Conservation (phyloP, 2,329 filamentous ascomycete genomes). For the Didymellaceae sp. region DNA sequence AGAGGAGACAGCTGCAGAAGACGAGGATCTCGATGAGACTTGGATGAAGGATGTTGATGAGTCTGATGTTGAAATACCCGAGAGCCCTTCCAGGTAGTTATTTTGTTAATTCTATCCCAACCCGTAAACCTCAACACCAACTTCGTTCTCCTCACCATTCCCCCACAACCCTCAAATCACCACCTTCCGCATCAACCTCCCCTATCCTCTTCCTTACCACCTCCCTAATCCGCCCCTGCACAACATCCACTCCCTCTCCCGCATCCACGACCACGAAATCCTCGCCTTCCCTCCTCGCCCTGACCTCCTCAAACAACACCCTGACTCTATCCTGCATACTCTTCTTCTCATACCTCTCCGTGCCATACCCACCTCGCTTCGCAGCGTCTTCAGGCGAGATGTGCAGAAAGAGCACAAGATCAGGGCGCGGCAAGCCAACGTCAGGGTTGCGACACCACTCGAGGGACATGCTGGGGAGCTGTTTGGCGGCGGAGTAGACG, state of each 20-base stretch:
- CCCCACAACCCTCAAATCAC: slow-evolving; percentile 36
- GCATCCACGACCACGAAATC: slow-evolving; percentile 64
- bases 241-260: slow-evolving; percentile 58
- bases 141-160: slow-evolving; percentile 32
- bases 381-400: slow-evolving; percentile 75
- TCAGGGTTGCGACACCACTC: slow-evolving; percentile 86
- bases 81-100: slow-evolving; percentile 1
- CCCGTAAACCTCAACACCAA: not conserved
- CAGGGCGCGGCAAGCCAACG: slow-evolving; percentile 83
- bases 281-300: slow-evolving; percentile 55
- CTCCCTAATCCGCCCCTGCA: slow-evolving; percentile 49
- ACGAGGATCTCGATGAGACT: slow-evolving; percentile 42
- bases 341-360: slow-evolving; percentile 85
- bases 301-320: slow-evolving; percentile 69
- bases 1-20: slow-evolving; percentile 22
- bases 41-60: slow-evolving; percentile 44
- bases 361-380: slow-evolving; percentile 83
- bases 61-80: slow-evolving; percentile 27
- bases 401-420: slow-evolving; percentile 86
- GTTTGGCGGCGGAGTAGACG: slow-evolving; percentile 90
- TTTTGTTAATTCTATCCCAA: not conserved
- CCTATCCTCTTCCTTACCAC: slow-evolving; percentile 32
- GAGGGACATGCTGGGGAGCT: slow-evolving; percentile 71
- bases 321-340: slow-evolving; percentile 83
- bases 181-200: slow-evolving; percentile 21